Percentiles rank a stretch among this genome's conserved stretches.
Evolutionary conservation across 2,329 filamentous ascomycete genomes (phyloP).

Genomic region (Xylariaceae sp.): DNA sequence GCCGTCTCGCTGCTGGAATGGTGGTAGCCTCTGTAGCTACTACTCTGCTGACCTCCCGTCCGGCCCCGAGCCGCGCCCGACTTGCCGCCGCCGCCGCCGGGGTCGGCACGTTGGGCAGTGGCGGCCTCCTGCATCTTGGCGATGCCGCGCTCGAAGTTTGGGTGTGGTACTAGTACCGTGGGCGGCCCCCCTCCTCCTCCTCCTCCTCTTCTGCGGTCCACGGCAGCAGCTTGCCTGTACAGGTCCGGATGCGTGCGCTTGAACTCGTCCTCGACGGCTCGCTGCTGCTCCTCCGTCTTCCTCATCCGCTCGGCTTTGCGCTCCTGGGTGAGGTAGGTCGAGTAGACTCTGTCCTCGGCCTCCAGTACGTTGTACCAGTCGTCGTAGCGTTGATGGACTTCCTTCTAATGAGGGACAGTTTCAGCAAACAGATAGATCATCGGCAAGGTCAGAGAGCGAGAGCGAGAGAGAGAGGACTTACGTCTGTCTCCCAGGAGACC

Average conservation of each 20-base stretch:
- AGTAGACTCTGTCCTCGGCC: constrained; percentile 32
- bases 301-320: constrained; percentile 32
- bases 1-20: constrained; percentile 4
- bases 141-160: constrained; percentile 39
- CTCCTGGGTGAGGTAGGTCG: constrained; percentile 29
- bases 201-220: background rate
- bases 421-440: background rate
- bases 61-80: background rate
- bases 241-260: constrained; percentile 36
- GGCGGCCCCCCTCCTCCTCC: constrained; percentile 15
- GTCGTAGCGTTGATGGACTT: constrained; percentile 30
- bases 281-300: constrained; percentile 37
- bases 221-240: constrained; percentile 32
- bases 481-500: constrained; percentile 24
- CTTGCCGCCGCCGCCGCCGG: too few relatives aligned
- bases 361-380: constrained; percentile 37
- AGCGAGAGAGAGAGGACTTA: constrained; percentile 13
- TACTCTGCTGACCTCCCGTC: constrained; percentile 4
- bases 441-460: background rate
- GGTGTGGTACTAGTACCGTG: constrained; percentile 38
- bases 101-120: too few relatives aligned
- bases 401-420: constrained; percentile 1
- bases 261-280: constrained; percentile 42
- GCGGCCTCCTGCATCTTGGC: constrained; percentile 33
- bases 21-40: constrained; percentile 6